These are phyloP conservation scores for Alternaria triticina DNA, from an alignment of 2,329 filamentous ascomycete genomes.

Conservation along the genomic window DNA sequence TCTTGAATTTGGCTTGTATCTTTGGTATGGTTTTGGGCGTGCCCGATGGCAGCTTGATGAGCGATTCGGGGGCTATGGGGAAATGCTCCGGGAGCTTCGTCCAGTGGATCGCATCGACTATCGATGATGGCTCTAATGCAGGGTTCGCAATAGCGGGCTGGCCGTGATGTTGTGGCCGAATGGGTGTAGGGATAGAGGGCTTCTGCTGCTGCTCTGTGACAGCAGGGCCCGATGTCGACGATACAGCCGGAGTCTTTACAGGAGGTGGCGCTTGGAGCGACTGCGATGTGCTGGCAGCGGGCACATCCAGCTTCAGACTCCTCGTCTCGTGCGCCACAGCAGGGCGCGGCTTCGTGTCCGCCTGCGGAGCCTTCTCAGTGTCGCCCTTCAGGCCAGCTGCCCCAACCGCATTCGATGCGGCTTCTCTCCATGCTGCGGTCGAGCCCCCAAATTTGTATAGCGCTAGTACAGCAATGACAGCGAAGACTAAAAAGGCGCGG, in stretches of 20 bases:
- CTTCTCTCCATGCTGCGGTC: slow-evolving; percentile 48
- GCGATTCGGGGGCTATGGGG: slow-evolving; percentile 71
- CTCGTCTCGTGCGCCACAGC: slow-evolving; percentile 42
- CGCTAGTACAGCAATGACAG: slow-evolving; percentile 61
- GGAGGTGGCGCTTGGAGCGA: slow-evolving; percentile 39
- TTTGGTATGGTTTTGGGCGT: slow-evolving; percentile 72
- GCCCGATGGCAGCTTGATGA: slow-evolving; percentile 78
- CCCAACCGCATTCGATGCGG: slow-evolving; percentile 27
- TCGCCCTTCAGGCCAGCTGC: slow-evolving; percentile 26
- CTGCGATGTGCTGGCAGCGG: slow-evolving; percentile 35
- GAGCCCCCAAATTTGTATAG: slow-evolving; percentile 60
- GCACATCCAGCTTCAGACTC: slow-evolving; percentile 39
- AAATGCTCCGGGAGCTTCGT: slow-evolving; percentile 75
- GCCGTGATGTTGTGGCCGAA: slow-evolving; percentile 17
- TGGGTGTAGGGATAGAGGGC: slow-evolving; percentile 26
- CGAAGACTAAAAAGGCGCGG: slow-evolving; percentile 64
- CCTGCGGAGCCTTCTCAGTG: slow-evolving; percentile 20
- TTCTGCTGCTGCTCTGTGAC: slow-evolving; percentile 16
- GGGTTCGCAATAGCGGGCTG: slow-evolving; percentile 28
- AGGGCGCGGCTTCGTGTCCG: slow-evolving; percentile 28
- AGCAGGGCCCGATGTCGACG: slow-evolving; percentile 15
- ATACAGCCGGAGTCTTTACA: slow-evolving; percentile 23
- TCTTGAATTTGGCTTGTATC: slow-evolving; percentile 76
- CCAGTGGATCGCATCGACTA: slow-evolving; percentile 67
- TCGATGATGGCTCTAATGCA: slow-evolving; percentile 21